phyloP scores from a whole-genome alignment of 495 filamentous ascomycete genomes.

The Penicillium riverlandense region DNA sequence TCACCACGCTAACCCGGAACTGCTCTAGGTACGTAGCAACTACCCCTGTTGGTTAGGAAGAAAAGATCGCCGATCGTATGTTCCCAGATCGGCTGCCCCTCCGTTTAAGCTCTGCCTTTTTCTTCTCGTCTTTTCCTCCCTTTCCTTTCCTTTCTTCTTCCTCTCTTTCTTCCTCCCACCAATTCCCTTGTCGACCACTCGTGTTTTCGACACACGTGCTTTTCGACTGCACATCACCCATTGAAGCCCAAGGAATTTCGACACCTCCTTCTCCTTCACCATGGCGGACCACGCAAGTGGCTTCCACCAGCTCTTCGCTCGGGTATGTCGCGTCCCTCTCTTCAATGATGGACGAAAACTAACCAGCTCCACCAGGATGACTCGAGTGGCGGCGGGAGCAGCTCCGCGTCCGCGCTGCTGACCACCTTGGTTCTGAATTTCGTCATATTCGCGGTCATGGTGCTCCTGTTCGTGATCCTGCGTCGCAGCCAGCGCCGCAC shows the following conservation, averaged over 20 bases:
- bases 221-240: background rate
- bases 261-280: slow-evolving; percentile 4
- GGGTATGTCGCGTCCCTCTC: slow-evolving; percentile 11
- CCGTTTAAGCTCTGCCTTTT: slow-evolving; percentile 1
- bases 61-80: slow-evolving; percentile 13
- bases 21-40: too few relatives aligned
- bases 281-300: slow-evolving; percentile 21
- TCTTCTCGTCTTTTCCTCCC: slow-evolving; percentile 2
- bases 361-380: slow-evolving; percentile 12
- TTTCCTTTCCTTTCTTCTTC: background rate
- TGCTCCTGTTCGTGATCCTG: slow-evolving; percentile 68
- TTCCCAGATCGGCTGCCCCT: background rate
- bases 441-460: slow-evolving; percentile 53
- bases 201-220: background rate
- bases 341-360: background rate
- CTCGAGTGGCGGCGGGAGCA: slow-evolving; percentile 20
- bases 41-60: too few relatives aligned
- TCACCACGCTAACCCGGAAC: background rate
- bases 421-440: slow-evolving; percentile 58
- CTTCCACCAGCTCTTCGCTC: slow-evolving; percentile 20
- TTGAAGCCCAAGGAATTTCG: background rate
- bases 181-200: background rate
- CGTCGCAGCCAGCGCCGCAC: slow-evolving; percentile 63
- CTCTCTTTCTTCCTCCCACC: background rate
- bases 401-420: slow-evolving; percentile 52